Evolutionary conservation across 768 basidiomycete species (phyloP), one percentile per base, ranked within the genome.

Genomic region (Pulveroboletus sp.): DNA sequence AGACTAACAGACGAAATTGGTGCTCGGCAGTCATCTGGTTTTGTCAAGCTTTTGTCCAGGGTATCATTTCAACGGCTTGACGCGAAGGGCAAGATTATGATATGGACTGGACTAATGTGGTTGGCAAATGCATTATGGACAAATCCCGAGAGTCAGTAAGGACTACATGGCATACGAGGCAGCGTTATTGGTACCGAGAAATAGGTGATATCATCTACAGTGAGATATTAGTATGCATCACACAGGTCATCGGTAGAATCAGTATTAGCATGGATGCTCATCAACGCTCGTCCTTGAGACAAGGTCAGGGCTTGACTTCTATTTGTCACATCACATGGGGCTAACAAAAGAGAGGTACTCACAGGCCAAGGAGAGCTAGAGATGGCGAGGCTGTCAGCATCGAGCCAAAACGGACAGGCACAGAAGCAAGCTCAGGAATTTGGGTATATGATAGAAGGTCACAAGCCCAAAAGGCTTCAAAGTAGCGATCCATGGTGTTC

Each of bases 201-300:
- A 9, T 12, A 12, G 8, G 5, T 6, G 11, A 31, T 21, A 17
- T 7, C 3, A 43, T 17, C 67, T 66, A 39, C 6, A 15, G 21
- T 14, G 15, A 43, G 18, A 39, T 39, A 26, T 61, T 49, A 67
- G 64, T 41, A 65, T 31, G 42, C 15, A 28, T 50, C 33, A 5
- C n/a, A 47, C 6, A n/a, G 31, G 11, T 39, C 40, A 32, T 12
- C 26, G 28, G 28, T 2, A 8, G 44, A 43, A 47, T 81, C 89
- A 91, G 86, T 77, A 90, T 91, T 90, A 91, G 88, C 88, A 91
- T 90, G 88, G 86, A 76, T 70, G 67, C 73, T 88, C 86, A 75
- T 86, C 85, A 86, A 74, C 68, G 61, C 74, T 71, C 67, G 76
- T 85, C 84, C 84, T 76, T 80, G 50, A 80, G 83, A 87, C 78